phyloP scores from a whole-genome alignment of 2,329 filamentous ascomycete species.

The Tolypocladium tundrense region DNA sequence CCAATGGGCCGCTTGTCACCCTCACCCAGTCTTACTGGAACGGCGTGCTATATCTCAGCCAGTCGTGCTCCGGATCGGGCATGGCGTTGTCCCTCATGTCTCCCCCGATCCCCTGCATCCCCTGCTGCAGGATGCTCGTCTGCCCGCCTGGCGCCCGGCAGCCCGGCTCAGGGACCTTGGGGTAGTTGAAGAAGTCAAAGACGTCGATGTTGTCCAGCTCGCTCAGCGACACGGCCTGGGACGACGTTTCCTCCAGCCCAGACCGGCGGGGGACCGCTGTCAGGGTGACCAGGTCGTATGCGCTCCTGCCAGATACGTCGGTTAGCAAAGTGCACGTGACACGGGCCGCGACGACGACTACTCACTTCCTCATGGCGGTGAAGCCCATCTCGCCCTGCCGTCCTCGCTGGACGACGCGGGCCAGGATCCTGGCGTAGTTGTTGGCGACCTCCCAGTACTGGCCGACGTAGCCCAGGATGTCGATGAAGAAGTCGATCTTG shows the following conservation, averaged over 20 bases:
- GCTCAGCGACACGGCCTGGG: constrained; percentile 25
- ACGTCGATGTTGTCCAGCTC: constrained; percentile 34
- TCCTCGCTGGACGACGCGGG: constrained; percentile 25
- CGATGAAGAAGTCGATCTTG: constrained; percentile 32
- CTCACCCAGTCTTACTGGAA: not conserved
- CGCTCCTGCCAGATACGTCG: constrained; percentile 17
- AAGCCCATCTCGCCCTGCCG: constrained; percentile 25
- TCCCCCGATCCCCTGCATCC: not conserved
- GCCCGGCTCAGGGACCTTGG: constrained; percentile 17
- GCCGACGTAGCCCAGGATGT: constrained; percentile 29
- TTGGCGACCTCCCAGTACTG: constrained; percentile 33
- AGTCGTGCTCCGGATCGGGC: constrained; percentile 9
- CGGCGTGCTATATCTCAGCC: constrained; percentile 6
- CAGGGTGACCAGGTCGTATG: constrained; percentile 27
- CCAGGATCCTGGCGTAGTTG: constrained; percentile 30
- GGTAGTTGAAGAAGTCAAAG: constrained; percentile 35
- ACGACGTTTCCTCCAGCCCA: constrained; percentile 26
- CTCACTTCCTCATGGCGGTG: constrained; percentile 29
- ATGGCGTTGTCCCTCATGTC: not conserved
- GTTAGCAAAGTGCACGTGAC: constrained; percentile 1
- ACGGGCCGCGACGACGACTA: not conserved
- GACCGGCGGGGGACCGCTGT: constrained; percentile 24
- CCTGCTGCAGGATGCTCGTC: constrained; percentile 13
- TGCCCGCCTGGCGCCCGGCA: constrained; percentile 10
- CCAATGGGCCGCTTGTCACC: no score